phyloP scores from a whole-genome alignment of 331 rosid species.

The Saraca asoca region DNA sequence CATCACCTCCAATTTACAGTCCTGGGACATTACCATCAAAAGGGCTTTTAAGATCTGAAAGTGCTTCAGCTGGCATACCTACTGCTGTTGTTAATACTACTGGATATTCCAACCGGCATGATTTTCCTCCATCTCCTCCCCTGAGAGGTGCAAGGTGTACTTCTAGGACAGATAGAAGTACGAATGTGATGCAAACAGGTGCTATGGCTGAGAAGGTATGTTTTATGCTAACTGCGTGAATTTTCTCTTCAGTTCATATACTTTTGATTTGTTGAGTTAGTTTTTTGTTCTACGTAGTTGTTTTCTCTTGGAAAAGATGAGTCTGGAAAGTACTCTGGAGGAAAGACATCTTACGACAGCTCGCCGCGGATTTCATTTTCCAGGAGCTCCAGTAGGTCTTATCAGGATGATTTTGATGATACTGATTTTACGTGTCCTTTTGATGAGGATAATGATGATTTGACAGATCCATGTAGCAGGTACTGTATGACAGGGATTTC shows the following conservation, averaged over 20 bases:
- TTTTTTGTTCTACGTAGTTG: constrained; percentile 46
- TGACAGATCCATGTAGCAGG: constrained; percentile 79
- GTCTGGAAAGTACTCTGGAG: constrained; percentile 51
- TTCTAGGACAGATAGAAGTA: constrained; percentile 48
- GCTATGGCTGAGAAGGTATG: constrained; percentile 69
- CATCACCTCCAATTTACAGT: constrained; percentile 62
- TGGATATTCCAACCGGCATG: constrained; percentile 45
- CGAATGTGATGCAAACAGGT: constrained; percentile 47
- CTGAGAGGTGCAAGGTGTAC: constrained; percentile 47
- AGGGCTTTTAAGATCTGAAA: constrained; percentile 65
- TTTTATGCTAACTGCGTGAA: constrained; percentile 16
- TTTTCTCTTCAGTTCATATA: constrained; percentile 3
- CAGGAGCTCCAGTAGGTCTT: constrained; percentile 84
- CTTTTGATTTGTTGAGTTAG: constrained; percentile 30
- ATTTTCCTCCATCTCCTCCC: constrained; percentile 70
- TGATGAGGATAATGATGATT: constrained; percentile 70
- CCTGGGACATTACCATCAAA: constrained; percentile 54
- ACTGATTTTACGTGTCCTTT: constrained; percentile 73
- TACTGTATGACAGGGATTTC: constrained; percentile 36
- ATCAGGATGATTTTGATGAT: constrained; percentile 70
- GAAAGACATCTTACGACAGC: constrained; percentile 53
- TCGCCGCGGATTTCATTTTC: constrained; percentile 59
- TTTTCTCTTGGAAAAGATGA: constrained; percentile 65
- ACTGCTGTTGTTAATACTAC: constrained; percentile 48
- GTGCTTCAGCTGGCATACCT: constrained; percentile 72